Evolutionary conservation across 1,139 yeast species (phyloP).

Genomic region (Saccharomycopsis hybrid): DNA sequence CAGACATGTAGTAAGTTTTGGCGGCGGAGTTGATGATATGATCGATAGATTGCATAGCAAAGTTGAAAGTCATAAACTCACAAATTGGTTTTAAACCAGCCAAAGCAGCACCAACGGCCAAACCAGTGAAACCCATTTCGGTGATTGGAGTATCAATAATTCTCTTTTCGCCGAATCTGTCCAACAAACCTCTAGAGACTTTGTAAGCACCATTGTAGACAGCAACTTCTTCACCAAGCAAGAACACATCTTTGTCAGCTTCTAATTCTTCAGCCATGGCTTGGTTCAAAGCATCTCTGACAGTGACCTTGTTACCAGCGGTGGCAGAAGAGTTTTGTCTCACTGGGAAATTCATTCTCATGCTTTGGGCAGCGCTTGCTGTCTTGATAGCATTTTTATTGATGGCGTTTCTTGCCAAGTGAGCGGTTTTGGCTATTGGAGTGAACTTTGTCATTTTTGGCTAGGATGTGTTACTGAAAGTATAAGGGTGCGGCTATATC

Average conservation of each 20-base stretch:
- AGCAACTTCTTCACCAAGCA: conserved; percentile 99
- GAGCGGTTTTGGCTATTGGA: conserved; percentile 22
- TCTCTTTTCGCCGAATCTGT: conserved; percentile 95
- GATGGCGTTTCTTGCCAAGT: conserved; percentile 20
- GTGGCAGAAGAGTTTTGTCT: conserved; percentile 36
- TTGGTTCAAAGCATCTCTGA: conserved; percentile 92
- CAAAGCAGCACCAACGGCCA: conserved; percentile 95
- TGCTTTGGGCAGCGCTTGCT: conserved; percentile 19
- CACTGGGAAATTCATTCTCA: conserved; percentile 18
- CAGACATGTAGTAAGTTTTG: conserved; percentile 97
- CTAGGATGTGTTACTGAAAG: background rate
- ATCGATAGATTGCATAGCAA: conserved; percentile 99
- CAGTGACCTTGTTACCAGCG: conserved; percentile 69
- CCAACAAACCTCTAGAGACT: conserved; percentile 90
- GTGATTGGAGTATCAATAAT: conserved; percentile 97
- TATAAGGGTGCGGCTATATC: background rate
- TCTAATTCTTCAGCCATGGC: conserved; percentile 98
- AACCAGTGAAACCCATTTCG: conserved; percentile 98
- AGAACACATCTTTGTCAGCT: conserved; percentile 86
- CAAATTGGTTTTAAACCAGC: conserved; percentile 96
- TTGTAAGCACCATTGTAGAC: conserved; percentile 99
- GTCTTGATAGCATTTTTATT: conserved; percentile 10
- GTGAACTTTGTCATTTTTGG: conserved; percentile 13
- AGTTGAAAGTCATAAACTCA: conserved; percentile 98
- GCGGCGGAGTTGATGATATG: conserved; percentile 98